Base-by-base conservation (phyloP, 805 yeast species). In the Cyberlindnera galapagoensis region DNA sequence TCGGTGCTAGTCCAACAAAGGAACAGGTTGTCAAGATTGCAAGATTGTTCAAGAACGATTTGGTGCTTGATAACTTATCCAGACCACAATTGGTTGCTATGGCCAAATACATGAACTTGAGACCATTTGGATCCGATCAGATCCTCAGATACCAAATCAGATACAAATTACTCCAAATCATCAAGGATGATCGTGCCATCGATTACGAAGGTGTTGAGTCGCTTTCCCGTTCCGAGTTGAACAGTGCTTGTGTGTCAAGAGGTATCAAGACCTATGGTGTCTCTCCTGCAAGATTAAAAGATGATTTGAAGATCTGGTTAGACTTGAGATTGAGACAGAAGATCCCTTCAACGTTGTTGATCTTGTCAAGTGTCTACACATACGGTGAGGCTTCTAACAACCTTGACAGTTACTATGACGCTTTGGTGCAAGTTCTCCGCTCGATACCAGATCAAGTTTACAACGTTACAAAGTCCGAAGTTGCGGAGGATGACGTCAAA, bases 371-470 rank as follows among this genome's bases (percentile, higher is more conserved):
- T 34, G 95, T 97, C 13, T 90, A 80, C 63, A 81, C 92, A 18
- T 90, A 92, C 54, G 86, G 87, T 41, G 74, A 70, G 15, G 68
- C 80, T 20, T 57, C 67, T 7, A 58, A 54, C 24, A 54, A 54
- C 33, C 55, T 62, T 33, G 71, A 74, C 39, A 52, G 67, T 26
- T 80, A 83, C 54, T 85, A 84, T 57, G 95, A 88, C 47, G 96
- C 95, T 12, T 72, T 90, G 43, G 66, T 81, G 45, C 86, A 90
- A 13, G 97, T 90, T 16, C 65, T 90, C 51, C 74, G 85, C 35
- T 80, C 95, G 5, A 76, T 90, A 48, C 98, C 98, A 19, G 94
- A 86, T 50, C 96, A 90, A 58, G 87, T 90, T 38, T 90, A 85
- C 64, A 94, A 90, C 56, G 95, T 86, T 46, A 92, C 96, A 45